Conservation (phyloP, 805 yeast genomes). For the Yarrowia sp. region DNA sequence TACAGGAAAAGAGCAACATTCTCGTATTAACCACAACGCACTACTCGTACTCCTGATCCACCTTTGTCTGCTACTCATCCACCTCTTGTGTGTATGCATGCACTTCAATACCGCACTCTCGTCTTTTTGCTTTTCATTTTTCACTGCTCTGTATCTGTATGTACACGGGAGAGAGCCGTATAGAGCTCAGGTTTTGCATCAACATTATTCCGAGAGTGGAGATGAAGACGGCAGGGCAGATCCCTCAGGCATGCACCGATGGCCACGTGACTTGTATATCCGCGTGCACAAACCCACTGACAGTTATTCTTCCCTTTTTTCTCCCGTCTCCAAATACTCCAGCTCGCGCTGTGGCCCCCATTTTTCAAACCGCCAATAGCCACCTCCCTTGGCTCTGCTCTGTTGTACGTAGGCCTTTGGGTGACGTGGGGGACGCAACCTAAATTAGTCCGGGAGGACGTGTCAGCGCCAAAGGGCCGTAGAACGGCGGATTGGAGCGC, state of each 20-base stretch:
- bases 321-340: too few species aligned
- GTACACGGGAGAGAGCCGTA: not conserved
- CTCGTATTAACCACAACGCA: too few species aligned
- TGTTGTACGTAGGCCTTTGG: not conserved
- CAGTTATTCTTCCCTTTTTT: too few species aligned
- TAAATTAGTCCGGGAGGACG: constrained; percentile 20
- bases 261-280: not conserved
- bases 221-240: not conserved
- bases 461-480: too few species aligned
- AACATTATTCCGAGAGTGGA: not conserved
- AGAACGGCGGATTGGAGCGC: too few species aligned
- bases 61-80: too few species aligned
- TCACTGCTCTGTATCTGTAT: not conserved
- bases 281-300: too few species aligned
- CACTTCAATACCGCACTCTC: constrained; percentile 3
- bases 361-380: constrained; percentile 17
- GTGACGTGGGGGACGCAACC: constrained; percentile 27
- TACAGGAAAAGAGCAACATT: not conserved
- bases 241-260: not conserved
- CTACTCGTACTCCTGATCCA: too few species aligned
- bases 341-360: not conserved
- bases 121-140: not conserved
- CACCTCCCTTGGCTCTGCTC: not conserved
- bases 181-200: not conserved
- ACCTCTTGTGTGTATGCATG: not conserved